phyloP scores from a whole-genome alignment of 2,329 filamentous ascomycete genomes.

The Stachybotrys chlorohalonatus region DNA sequence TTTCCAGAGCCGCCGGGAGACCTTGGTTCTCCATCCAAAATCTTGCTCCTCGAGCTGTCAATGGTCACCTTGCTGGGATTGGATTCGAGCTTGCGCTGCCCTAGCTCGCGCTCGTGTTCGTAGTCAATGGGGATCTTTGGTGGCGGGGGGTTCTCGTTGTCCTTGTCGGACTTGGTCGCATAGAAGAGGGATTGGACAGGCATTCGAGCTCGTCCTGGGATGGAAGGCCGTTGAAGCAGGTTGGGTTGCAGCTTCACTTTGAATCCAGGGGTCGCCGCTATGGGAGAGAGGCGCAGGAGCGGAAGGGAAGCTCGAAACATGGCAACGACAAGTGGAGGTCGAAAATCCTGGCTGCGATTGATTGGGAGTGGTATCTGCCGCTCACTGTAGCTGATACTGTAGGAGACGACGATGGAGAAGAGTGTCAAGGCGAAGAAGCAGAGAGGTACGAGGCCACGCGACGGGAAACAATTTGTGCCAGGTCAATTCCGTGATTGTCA shows the following conservation, averaged over 20 bases:
- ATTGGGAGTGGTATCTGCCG: background rate
- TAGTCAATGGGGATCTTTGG: slow-evolving; percentile 33
- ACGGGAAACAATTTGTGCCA: background rate
- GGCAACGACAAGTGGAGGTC: background rate
- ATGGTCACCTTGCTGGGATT: slow-evolving; percentile 52
- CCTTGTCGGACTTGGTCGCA: slow-evolving; percentile 13
- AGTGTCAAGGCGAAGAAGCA: background rate
- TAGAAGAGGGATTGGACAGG: slow-evolving; percentile 10
- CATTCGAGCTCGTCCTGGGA: slow-evolving; percentile 3
- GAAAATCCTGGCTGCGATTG: background rate
- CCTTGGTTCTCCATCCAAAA: slow-evolving; percentile 28
- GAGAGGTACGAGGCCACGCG: background rate
- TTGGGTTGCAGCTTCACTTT: background rate
- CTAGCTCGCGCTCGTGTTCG: slow-evolving; percentile 46
- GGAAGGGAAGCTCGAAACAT: slow-evolving; percentile 22
- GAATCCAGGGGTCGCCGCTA: slow-evolving; percentile 1
- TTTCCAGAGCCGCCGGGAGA: slow-evolving; percentile 3
- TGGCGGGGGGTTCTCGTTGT: slow-evolving; percentile 13
- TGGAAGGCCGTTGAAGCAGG: slow-evolving; percentile 1
- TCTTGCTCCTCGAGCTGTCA: slow-evolving; percentile 44
- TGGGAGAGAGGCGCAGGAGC: slow-evolving; percentile 11
- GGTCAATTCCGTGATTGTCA: background rate
- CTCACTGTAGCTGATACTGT: background rate
- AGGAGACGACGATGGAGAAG: background rate
- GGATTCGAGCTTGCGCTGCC: slow-evolving; percentile 45